phyloP scores from a whole-genome alignment of 2,329 filamentous ascomycete genomes.

The Triangularia verruculosa region DNA sequence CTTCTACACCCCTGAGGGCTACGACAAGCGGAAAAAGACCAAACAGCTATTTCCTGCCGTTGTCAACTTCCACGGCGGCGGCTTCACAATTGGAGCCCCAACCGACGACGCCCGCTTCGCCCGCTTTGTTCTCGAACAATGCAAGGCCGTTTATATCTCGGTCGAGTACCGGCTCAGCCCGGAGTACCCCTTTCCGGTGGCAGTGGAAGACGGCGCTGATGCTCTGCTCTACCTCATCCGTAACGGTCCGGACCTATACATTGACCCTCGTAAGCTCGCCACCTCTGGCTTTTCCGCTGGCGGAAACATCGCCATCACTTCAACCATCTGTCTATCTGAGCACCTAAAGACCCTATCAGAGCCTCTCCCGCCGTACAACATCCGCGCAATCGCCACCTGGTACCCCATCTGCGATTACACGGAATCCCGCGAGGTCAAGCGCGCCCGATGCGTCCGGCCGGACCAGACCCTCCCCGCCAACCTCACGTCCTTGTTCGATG shows the following conservation, averaged over 20 bases:
- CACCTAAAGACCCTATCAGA: slow-evolving; percentile 38
- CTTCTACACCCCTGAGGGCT: slow-evolving; percentile 43
- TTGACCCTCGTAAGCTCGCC: slow-evolving; percentile 55
- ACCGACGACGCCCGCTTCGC: slow-evolving; percentile 64
- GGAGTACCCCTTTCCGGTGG: slow-evolving; percentile 60
- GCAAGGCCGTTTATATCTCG: slow-evolving; percentile 58
- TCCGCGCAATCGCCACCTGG: slow-evolving; percentile 56
- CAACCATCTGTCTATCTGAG: slow-evolving; percentile 35
- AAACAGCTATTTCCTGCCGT: slow-evolving; percentile 47
- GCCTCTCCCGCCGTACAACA: slow-evolving; percentile 41
- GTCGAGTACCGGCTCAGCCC: slow-evolving; percentile 69
- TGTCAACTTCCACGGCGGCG: slow-evolving; percentile 66
- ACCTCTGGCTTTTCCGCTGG: slow-evolving; percentile 65
- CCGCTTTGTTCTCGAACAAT: slow-evolving; percentile 47
- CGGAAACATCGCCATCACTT: slow-evolving; percentile 52
- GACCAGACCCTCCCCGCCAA: slow-evolving; percentile 56
- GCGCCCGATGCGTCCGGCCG: slow-evolving; percentile 50
- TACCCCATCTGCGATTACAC: slow-evolving; percentile 64
- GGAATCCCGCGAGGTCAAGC: slow-evolving; percentile 52
- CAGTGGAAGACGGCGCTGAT: slow-evolving; percentile 64
- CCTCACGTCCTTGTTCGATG: slow-evolving; percentile 62
- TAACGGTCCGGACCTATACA: slow-evolving; percentile 53
- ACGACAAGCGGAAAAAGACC: slow-evolving; percentile 29
- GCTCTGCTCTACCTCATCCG: slow-evolving; percentile 59
- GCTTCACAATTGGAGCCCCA: slow-evolving; percentile 61